Conservation (phyloP, 768 basidiomycete species). For the Thelephora aurantiotincta region DNA sequence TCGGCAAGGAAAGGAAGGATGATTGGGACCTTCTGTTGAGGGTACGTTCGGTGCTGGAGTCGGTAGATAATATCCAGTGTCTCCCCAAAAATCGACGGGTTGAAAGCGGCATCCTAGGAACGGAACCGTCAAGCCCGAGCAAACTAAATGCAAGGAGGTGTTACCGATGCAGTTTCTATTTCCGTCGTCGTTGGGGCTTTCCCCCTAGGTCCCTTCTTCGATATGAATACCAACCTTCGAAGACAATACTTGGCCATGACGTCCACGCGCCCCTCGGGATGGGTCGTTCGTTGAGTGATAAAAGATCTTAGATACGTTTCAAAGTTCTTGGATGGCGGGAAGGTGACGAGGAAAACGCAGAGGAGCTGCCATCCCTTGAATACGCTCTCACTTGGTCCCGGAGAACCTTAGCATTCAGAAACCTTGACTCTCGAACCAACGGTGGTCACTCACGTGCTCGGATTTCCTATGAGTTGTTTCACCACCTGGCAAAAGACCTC, state of each 20-base stretch:
- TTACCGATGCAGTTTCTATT: conserved; percentile 81
- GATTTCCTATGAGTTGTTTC: conserved; percentile 82
- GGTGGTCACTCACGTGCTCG: conserved; percentile 44
- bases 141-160: conserved; percentile 11
- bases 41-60: conserved; percentile 77
- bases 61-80: conserved; percentile 73
- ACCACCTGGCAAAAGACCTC: conserved; percentile 89
- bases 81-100: conserved; percentile 89
- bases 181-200: conserved; percentile 72
- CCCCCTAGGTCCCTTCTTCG: conserved; percentile 76
- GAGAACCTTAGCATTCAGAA: neutral
- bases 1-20: conserved; percentile 90
- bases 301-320: conserved; percentile 75
- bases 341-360: conserved; percentile 82
- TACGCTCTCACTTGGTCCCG: conserved; percentile 47
- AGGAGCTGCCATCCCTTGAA: conserved; percentile 92
- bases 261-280: conserved; percentile 67
- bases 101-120: conserved; percentile 77
- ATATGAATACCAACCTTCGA: conserved; percentile 58
- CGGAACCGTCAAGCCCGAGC: neutral
- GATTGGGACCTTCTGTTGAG: conserved; percentile 74
- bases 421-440: neutral
- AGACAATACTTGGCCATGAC: conserved; percentile 87
- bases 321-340: conserved; percentile 89
- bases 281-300: conserved; percentile 50